Evolutionary conservation across 495 filamentous ascomycete species (phyloP).

Genomic region (Chaetomium fimeti): DNA sequence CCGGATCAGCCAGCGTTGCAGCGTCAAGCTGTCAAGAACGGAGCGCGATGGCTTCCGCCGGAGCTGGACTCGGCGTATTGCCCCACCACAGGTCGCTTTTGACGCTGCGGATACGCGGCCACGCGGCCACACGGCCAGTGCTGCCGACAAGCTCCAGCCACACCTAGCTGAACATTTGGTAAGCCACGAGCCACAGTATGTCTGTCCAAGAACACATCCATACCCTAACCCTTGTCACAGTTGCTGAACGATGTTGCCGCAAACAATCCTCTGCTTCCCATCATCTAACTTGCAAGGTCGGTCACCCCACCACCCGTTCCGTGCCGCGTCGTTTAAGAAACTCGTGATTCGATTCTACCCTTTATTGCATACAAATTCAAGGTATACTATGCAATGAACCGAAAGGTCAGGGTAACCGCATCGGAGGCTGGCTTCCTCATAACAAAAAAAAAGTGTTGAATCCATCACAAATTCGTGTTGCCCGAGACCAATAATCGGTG

Average conservation of each 20-base stretch:
- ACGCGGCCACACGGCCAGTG: slow-evolving; percentile 1
- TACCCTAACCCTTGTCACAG: background rate
- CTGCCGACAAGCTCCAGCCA: background rate
- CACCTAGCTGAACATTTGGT: background rate
- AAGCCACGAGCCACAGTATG: no score
- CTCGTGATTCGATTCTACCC: no score
- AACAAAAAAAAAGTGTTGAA: background rate
- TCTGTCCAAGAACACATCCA: no score
- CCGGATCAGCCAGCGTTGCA: slow-evolving; percentile 18
- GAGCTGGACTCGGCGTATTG: background rate
- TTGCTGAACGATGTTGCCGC: background rate
- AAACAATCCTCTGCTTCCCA: background rate
- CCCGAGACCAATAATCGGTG: background rate
- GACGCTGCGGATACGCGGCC: background rate
- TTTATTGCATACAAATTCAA: no score
- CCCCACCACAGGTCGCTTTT: slow-evolving; percentile 1
- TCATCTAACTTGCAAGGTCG: background rate
- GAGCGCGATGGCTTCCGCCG: background rate
- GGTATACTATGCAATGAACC: no score
- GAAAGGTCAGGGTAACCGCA: background rate
- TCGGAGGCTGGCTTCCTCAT: background rate
- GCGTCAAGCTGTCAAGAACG: slow-evolving; percentile 28
- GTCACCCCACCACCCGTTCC: background rate
- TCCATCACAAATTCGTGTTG: background rate
- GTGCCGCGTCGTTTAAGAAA: background rate